phyloP scores from a whole-genome alignment of 441 rosid species.

The Euphorbia celastroides region DNA sequence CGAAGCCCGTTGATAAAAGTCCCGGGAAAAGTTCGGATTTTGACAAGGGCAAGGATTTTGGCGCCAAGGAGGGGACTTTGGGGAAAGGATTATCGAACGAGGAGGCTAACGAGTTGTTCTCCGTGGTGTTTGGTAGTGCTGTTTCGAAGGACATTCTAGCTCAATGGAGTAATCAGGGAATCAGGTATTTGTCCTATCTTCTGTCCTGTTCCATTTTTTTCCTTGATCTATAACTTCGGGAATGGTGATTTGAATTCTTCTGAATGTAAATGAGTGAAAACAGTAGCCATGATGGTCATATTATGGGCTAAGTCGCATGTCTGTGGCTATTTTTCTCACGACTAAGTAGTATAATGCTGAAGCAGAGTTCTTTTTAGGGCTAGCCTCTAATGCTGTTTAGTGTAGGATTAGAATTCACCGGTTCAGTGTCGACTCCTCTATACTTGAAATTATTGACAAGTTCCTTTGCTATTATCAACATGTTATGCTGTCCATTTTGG shows the following conservation, averaged over 20 bases:
- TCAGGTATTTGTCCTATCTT: constrained; percentile 38
- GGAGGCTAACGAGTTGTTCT: constrained; percentile 59
- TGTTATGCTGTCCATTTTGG: not conserved
- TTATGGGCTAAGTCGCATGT: too few species aligned
- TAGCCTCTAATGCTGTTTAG: not conserved
- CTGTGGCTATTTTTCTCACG: too few species aligned
- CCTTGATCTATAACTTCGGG: not conserved
- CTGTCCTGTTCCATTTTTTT: not conserved
- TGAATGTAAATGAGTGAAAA: not conserved
- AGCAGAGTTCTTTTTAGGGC: not conserved
- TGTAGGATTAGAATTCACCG: too few species aligned
- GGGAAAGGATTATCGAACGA: constrained; percentile 40
- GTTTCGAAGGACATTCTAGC: constrained; percentile 70
- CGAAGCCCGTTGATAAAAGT: constrained; percentile 17
- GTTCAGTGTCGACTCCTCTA: not conserved
- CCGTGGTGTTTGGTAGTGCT: constrained; percentile 61
- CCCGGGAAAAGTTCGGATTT: constrained; percentile 14
- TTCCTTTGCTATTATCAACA: not conserved
- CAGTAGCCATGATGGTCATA: not conserved
- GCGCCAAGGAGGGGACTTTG: constrained; percentile 21
- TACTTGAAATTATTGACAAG: not conserved
- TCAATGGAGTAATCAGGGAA: constrained; percentile 98
- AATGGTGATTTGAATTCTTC: not conserved
- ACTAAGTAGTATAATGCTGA: not conserved
- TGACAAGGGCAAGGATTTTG: constrained; percentile 24